Base-by-base conservation (phyloP, 192 early-diverging fungal species). In the Backusella sp. region DNA sequence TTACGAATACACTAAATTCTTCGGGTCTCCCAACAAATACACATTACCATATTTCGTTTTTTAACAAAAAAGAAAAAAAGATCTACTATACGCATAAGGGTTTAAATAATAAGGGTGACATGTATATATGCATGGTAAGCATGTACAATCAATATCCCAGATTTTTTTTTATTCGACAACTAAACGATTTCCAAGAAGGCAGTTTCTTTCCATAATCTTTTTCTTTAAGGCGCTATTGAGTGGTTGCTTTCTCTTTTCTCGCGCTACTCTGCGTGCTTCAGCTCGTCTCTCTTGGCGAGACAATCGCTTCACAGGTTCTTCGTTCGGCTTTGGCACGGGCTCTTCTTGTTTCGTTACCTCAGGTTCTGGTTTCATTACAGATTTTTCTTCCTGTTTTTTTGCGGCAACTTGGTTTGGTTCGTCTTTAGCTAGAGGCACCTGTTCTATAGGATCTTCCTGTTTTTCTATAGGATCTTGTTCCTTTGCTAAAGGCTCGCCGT, bases 201-300 rank as follows among this genome's bases (percentile, higher is more conserved):
- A 62, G 26, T 28, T 62, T 17, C 66, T 68, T 68, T 68, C 66
- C 34, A 39, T 11, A 39, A 8, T 11, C 1, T 39, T 39, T 39
- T 6, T 68, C 66, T 19, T 32, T 19, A 32, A 32, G 3, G 32
- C 32, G 35, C 0, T 19, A 35, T 2, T 6, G n/a, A 17, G 42
- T 7, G 30, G 28, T 28, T 76, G 68, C 19, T 69, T 41, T 32
- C 70, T 70, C 26, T 70, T 62, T 19, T 70, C 75, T 26, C 69
- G 69, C 8, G 32, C 42, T 4, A 52, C 46, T 15, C 59, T 67
- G 6, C 75, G 75, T 12, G 34, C 75, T 15, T 59, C 49, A 3
- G 44, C 30, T 42, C 75, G 65, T 19, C 35, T 66, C 65, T 76
- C 75, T 39, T 76, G 75, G 19, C 75, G 46, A n/a, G 75, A 76